Conservation (phyloP, 345 rosid genomes). For the Gynandropsis gynandra region DNA sequence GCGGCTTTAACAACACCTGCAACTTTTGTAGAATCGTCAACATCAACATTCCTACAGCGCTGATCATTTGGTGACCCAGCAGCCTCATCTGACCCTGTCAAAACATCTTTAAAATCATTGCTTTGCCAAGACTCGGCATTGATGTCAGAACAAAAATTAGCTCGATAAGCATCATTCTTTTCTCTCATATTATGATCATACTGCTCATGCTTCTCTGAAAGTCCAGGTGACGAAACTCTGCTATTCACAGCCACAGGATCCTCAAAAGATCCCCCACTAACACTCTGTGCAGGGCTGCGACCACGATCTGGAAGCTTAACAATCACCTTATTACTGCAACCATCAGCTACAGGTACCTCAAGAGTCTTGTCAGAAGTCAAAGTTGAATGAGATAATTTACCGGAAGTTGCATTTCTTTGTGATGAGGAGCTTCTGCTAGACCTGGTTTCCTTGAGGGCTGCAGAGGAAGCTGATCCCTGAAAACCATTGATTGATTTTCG, state of each 20-base stretch:
- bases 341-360: constrained; percentile 49
- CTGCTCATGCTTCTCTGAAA: constrained; percentile 56
- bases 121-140: constrained; percentile 59
- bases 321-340: constrained; percentile 51
- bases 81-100: constrained; percentile 43
- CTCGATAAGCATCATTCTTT: constrained; percentile 33
- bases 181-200: constrained; percentile 35
- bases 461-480: constrained; percentile 31
- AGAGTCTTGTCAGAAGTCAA: constrained; percentile 43
- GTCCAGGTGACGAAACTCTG: constrained; percentile 58
- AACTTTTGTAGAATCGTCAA: constrained; percentile 36
- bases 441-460: constrained; percentile 44
- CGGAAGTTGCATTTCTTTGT: constrained; percentile 42
- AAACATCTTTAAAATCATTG: constrained; percentile 48
- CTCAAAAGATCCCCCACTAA: constrained; percentile 69
- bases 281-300: constrained; percentile 69
- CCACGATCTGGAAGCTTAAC: constrained; percentile 71
- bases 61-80: constrained; percentile 53
- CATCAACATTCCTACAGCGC: constrained; percentile 31
- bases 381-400: constrained; percentile 46
- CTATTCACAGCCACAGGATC: constrained; percentile 49
- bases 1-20: constrained; percentile 35
- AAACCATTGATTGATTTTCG: constrained; percentile 53
- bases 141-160: constrained; percentile 33
- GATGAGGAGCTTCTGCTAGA: constrained; percentile 42